Conservation (phyloP, 768 basidiomycete species). For the Roridomyces roridus region DNA sequence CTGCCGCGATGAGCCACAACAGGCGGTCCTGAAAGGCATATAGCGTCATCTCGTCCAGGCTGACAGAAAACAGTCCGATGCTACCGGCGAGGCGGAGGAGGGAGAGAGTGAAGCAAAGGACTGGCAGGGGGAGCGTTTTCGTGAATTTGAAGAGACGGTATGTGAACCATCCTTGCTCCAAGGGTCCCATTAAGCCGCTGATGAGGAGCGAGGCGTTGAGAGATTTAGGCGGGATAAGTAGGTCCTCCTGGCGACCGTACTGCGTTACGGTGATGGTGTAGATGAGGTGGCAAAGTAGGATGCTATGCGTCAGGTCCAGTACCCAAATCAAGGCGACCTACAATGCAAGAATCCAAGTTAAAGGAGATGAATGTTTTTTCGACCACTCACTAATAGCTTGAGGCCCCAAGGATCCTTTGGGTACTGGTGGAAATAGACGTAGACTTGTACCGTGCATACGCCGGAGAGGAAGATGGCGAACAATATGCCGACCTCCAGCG, state of each 20-base stretch:
- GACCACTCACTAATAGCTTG: slow-evolving; percentile 25
- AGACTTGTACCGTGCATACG: slow-evolving; percentile 30
- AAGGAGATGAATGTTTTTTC: too few relatives aligned
- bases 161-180: too few relatives aligned
- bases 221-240: slow-evolving; percentile 22
- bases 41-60: not conserved
- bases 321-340: not conserved
- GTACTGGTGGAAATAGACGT: slow-evolving; percentile 27
- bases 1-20: not conserved
- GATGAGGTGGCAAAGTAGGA: slow-evolving; percentile 26
- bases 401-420: slow-evolving; percentile 26
- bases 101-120: too few relatives aligned
- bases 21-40: not conserved
- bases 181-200: not conserved
- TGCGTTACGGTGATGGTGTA: slow-evolving; percentile 30
- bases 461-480: slow-evolving; percentile 32
- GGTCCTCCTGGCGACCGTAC: slow-evolving; percentile 25
- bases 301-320: slow-evolving; percentile 24
- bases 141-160: not conserved
- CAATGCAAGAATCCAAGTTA: not conserved
- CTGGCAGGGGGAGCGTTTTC: too few relatives aligned
- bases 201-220: not conserved
- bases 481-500: slow-evolving; percentile 31
- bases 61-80: not conserved
- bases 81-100: not conserved